Conservation (phyloP, 805 yeast species). For the Candida easanensis region DNA sequence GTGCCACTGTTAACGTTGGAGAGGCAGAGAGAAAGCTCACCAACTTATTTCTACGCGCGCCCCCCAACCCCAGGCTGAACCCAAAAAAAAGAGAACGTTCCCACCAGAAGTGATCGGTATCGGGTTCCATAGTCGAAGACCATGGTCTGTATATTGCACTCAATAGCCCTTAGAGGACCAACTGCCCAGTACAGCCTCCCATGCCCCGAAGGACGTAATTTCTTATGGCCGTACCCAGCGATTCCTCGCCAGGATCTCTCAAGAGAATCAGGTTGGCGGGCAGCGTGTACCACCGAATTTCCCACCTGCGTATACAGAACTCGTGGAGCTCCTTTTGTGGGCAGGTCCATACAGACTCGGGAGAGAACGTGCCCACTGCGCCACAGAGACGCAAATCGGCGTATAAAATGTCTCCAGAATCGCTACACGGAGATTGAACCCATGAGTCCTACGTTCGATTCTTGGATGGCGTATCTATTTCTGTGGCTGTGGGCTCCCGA, state of each 20-base stretch:
- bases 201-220: slow-evolving; percentile 32
- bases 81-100: slow-evolving; percentile 28
- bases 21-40: background rate
- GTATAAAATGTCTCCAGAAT: background rate
- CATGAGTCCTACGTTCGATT: slow-evolving; percentile 6
- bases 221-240: slow-evolving; percentile 61
- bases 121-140: slow-evolving; percentile 40
- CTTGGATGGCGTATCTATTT: background rate
- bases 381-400: slow-evolving; percentile 20
- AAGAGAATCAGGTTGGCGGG: slow-evolving; percentile 41
- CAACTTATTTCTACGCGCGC: too few species aligned
- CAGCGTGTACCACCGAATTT: slow-evolving; percentile 63
- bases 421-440: background rate
- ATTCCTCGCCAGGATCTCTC: slow-evolving; percentile 58
- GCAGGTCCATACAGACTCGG: slow-evolving; percentile 32
- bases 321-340: slow-evolving; percentile 20
- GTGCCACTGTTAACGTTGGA: slow-evolving; percentile 2
- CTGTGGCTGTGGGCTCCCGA: too few species aligned
- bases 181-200: slow-evolving; percentile 61
- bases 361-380: slow-evolving; percentile 22
- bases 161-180: slow-evolving; percentile 48
- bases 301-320: slow-evolving; percentile 42
- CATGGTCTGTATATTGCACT: slow-evolving; percentile 59
- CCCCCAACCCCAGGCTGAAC: background rate
- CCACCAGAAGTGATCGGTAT: slow-evolving; percentile 57